Evolutionary conservation across 768 basidiomycete genomes (phyloP), one percentile per base, ranked within the genome.

Genomic region (Boletellus sp.): DNA sequence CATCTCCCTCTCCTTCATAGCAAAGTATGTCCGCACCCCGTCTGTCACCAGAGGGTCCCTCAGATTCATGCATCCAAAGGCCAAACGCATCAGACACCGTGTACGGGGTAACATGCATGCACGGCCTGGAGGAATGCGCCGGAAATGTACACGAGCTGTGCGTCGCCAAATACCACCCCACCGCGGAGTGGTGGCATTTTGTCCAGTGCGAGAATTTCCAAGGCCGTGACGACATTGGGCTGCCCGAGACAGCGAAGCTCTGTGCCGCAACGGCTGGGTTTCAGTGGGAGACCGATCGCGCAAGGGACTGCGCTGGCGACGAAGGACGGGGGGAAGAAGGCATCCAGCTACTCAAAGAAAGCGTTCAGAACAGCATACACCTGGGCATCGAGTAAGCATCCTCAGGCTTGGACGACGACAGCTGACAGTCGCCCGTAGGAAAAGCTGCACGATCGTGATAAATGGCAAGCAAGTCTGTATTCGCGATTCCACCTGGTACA

Each of bases 71-170:
- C 24, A 43, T 37, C 39, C 15, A 53, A 56, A 91, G 89, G 48
- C 60, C 80, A 23, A 80, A 91, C 62, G 50, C 73, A n/a, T 76
- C 78, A 6, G 83, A 87, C 23, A 70, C 78, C n/a, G 72, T 74
- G 42, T 90, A 85, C 62, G 92, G 92, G n/a, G 80, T 87, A 26
- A 78, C 71, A 31, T 96, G 94, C 70, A 77, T 77, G 74, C 93
- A 95, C 62, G 93, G 92, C 16, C 70, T 72, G 5, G 67, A 77
- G 45, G 94, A 97, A 68, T 96, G 94, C 60, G 81, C 81, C 13
- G 94, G 90, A 37, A 93, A 95, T 70, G 81, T 92, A 16, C 88
- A 96, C 51, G 84, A 96, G 63, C 75, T 96, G 23, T 97, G 94
- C 66, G 86, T 78, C 26, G 73, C 78, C 47, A 81, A 83, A 63